Conservation (phyloP, 768 basidiomycete genomes). For the Coprinopsis strossmayeri region DNA sequence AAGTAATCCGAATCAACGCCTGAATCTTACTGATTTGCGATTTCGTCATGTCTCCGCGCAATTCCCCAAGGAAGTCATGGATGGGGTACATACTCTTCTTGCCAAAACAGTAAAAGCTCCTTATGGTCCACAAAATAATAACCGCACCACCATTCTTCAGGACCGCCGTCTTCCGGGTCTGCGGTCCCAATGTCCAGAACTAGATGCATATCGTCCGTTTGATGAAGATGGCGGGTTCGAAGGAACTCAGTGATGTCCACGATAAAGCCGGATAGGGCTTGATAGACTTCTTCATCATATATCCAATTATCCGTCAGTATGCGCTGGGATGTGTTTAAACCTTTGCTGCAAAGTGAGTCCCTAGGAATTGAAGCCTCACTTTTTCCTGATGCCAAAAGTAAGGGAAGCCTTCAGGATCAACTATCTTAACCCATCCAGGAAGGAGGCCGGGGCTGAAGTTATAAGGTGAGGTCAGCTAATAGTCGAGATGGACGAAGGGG, state of each 20-base stretch:
- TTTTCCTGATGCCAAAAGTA: constrained; percentile 45
- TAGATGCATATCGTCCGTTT: not conserved
- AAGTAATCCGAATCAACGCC: not conserved
- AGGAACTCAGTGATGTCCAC: constrained; percentile 21
- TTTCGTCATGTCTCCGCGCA: constrained; percentile 28
- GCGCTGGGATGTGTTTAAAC: not conserved
- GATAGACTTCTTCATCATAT: constrained; percentile 25
- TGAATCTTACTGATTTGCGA: constrained; percentile 32
- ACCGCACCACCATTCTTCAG: constrained; percentile 21
- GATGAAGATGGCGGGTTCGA: not conserved
- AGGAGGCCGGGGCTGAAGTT: constrained; percentile 5
- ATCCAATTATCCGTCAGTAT: constrained; percentile 37
- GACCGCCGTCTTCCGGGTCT: constrained; percentile 14
- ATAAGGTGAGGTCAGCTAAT: too few relatives aligned
- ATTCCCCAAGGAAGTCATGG: constrained; percentile 23
- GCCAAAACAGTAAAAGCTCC: constrained; percentile 44
- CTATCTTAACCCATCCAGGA: constrained; percentile 36
- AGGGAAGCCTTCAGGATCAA: constrained; percentile 55
- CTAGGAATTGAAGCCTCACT: constrained; percentile 23
- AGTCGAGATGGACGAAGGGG: too few relatives aligned
- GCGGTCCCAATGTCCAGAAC: constrained; percentile 13
- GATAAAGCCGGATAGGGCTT: constrained; percentile 30
- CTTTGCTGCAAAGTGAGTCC: not conserved
- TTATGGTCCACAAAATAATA: constrained; percentile 36
- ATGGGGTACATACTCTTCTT: constrained; percentile 37